phyloP scores from a whole-genome alignment of 176 grass and related monocot species.

The Luzula sylvatica region DNA sequence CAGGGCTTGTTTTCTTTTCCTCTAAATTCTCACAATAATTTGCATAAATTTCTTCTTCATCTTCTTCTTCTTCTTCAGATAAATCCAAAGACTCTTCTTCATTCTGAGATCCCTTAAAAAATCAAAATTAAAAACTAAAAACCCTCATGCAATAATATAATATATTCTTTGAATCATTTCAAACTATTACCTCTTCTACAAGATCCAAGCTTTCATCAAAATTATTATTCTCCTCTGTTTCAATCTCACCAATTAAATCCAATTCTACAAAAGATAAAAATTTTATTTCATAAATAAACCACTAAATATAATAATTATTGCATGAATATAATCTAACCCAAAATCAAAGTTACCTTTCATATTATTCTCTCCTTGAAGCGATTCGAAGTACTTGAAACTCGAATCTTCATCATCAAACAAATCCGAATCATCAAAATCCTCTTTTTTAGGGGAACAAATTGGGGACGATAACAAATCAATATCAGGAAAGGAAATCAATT shows the following conservation, averaged over 20 bases:
- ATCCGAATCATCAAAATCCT: slow-evolving; percentile 22
- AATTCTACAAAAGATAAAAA: slow-evolving; percentile 18
- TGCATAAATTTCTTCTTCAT: no score
- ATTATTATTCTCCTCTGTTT: background rate
- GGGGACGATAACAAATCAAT: slow-evolving; percentile 24
- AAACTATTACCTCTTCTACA: slow-evolving; percentile 10
- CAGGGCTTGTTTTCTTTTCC: slow-evolving; percentile 35
- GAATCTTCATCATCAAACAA: slow-evolving; percentile 29
- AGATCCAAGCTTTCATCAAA: slow-evolving; percentile 3
- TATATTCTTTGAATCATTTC: slow-evolving; percentile 2
- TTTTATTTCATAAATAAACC: background rate
- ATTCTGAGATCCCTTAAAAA: slow-evolving; percentile 4
- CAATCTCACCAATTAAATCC: background rate
- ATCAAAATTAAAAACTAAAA: background rate
- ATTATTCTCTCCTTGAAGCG: slow-evolving; percentile 29
- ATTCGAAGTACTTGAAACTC: slow-evolving; percentile 11
- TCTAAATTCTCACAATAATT: slow-evolving; percentile 23
- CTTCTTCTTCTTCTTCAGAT: slow-evolving; percentile 13
- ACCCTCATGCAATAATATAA: slow-evolving; percentile 2
- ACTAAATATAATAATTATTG: background rate
- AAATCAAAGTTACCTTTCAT: slow-evolving; percentile 2
- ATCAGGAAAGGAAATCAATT: slow-evolving; percentile 47
- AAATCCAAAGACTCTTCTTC: slow-evolving; percentile 18
- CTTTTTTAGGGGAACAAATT: slow-evolving; percentile 26
- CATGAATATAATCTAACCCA: background rate